Percentiles rank a stretch among this genome's conserved stretches.
Conservation (phyloP, 2,329 filamentous ascomycete species). For the Hawksworthiomyces lignivorus region DNA sequence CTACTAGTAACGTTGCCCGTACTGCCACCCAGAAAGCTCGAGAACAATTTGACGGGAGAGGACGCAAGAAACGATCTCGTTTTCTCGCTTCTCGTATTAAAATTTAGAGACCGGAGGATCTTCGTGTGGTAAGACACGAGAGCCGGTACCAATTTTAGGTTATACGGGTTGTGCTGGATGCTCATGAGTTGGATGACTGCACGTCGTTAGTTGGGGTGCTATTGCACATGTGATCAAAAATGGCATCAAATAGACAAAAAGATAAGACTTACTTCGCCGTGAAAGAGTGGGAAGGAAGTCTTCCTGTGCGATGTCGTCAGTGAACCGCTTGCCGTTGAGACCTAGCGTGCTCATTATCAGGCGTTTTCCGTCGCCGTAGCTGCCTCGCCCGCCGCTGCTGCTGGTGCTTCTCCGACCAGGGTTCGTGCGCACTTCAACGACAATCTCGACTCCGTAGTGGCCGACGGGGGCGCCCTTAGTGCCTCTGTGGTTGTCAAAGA, state of each 20-base stretch:
- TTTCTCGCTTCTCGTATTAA: constrained; percentile 56
- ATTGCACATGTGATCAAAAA: too few relatives aligned
- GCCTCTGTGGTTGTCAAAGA: constrained; percentile 63
- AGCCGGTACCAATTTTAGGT: constrained; percentile 55
- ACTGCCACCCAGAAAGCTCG: constrained; percentile 65
- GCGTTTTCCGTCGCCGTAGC: constrained; percentile 34
- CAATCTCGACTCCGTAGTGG: constrained; percentile 64
- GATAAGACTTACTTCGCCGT: constrained; percentile 54
- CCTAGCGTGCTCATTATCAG: constrained; percentile 49
- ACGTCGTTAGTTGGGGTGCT: too few relatives aligned
- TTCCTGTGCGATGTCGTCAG: constrained; percentile 64
- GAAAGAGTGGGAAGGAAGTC: constrained; percentile 69
- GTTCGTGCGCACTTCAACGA: constrained; percentile 52
- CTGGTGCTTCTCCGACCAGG: constrained; percentile 38
- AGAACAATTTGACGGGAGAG: constrained; percentile 88
- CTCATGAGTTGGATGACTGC: constrained; percentile 66
- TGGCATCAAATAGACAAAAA: too few relatives aligned
- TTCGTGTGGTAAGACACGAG: constrained; percentile 73
- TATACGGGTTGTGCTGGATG: constrained; percentile 60
- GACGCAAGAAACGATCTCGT: constrained; percentile 63
- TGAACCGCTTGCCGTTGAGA: constrained; percentile 61
- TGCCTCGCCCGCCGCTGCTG: constrained; percentile 21
- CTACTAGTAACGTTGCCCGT: constrained; percentile 45
- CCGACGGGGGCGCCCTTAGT: constrained; percentile 59
- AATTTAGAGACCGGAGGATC: constrained; percentile 61